Evolutionary conservation across 441 rosid genomes (phyloP), one percentile per base, ranked within the genome.

Genomic region (Adansonia rubrostipa): DNA sequence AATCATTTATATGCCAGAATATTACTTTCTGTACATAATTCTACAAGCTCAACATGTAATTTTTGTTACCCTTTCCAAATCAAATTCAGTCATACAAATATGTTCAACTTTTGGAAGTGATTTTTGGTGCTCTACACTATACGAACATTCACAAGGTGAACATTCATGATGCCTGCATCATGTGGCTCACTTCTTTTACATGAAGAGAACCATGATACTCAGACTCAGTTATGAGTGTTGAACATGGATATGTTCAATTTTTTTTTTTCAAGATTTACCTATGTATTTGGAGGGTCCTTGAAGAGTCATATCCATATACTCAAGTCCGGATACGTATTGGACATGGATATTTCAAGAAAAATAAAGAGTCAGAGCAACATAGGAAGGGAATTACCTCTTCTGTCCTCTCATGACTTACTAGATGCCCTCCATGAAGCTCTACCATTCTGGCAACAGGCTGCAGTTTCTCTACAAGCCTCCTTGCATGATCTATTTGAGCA

Each of bases 341-440:
- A 24, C 28, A 24, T 24, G 28, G 28, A 24, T 24, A 24, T 24
- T 24, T 24, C 28, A 24, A 24, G 28, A 24, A 24, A 24, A 24
- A 24, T 24, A 24, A 24, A 24, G 28, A 24, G 28, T 24, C 28
- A 24, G 28, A 24, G 28, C 28, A 24, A 24, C 28, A 28, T 1
- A 28, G 1, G 67, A 44, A 45, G 54, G 13, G 11, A 81, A 73
- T 82, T 90, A 97, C 99, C 99, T 97, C 99, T 82, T 86, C 89
- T 50, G 89, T 87, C 81, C 93, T 89, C 91, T 95, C 99, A 54
- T 92, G 99, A 84, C 97, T 93, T 83, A 97, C 94, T 75, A 97
- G 91, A 90, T 97, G 99, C 60, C 97, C 99, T 28, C 99, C 99
- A 70, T 89, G 97, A 82, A 97, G 97, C 79, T 97, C 99, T 73